A percentile compares a stretch with the other conserved stretches of the same genome.
phyloP scores from a whole-genome alignment of 2,329 filamentous ascomycete species.

The Sarocladiaceae sp. region DNA sequence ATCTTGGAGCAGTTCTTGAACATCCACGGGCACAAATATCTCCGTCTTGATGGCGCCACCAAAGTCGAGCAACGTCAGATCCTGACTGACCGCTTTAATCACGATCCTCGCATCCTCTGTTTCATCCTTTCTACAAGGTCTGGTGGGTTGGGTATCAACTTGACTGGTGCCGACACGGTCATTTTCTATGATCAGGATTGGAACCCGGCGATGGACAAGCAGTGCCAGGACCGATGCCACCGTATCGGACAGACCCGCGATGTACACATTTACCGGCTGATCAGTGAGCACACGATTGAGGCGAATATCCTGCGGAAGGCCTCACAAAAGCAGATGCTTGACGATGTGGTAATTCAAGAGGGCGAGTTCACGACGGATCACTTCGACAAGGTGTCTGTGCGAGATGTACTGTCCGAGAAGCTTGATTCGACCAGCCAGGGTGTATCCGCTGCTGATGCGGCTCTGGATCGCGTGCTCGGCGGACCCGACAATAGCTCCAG shows the following conservation, averaged over 20 bases:
- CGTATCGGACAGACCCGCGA: conserved; percentile 96
- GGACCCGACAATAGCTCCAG: conserved; percentile 46
- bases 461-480: conserved; percentile 80
- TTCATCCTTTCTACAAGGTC: conserved; percentile 96
- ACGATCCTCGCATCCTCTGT: conserved; percentile 82
- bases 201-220: conserved; percentile 99
- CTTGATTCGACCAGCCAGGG: conserved; percentile 41
- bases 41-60: conserved; percentile 92
- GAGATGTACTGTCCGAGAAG: conserved; percentile 60
- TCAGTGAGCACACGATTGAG: conserved; percentile 92
- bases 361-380: conserved; percentile 97
- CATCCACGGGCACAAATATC: conserved; percentile 94
- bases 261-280: conserved; percentile 93
- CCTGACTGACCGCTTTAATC: conserved; percentile 93
- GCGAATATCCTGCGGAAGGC: conserved; percentile 96
- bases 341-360: conserved; percentile 97
- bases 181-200: conserved; percentile 99
- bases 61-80: conserved; percentile 95
- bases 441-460: conserved; percentile 68
- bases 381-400: conserved; percentile 72
- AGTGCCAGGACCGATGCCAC: conserved; percentile 95
- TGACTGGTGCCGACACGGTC: conserved; percentile 93
- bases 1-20: conserved; percentile 97
- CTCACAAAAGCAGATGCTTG: conserved; percentile 94
- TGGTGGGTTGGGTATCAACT: conserved; percentile 89